A percentile compares a stretch with the other conserved stretches of the same genome.
Evolutionary conservation across 2,329 filamentous ascomycete genomes (phyloP).

Genomic region (Aspergillus costaricaensis): DNA sequence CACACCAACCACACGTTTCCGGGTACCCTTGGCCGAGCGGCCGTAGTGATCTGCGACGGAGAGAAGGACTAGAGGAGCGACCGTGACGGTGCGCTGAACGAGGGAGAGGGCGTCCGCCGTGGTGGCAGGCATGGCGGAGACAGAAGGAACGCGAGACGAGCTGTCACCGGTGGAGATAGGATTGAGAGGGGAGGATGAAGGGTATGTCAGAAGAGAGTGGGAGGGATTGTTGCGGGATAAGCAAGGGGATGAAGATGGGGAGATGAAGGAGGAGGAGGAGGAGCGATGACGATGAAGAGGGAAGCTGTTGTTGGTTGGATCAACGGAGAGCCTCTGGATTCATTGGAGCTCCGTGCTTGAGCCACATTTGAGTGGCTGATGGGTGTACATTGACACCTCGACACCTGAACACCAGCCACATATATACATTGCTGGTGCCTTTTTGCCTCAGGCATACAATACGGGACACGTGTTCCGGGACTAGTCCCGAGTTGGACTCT

Average conservation of each 20-base stretch:
- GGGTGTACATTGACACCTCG: neutral
- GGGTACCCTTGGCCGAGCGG: conserved; percentile 84
- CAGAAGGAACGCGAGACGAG: conserved; percentile 6
- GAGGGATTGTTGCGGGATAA: neutral
- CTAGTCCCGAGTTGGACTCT: neutral
- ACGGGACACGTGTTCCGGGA: neutral
- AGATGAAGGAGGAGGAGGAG: neutral
- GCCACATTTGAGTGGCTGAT: conserved; percentile 14
- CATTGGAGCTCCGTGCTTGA: conserved; percentile 19
- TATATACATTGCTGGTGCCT: neutral
- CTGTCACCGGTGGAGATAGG: neutral
- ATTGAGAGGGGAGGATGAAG: neutral
- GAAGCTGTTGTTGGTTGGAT: conserved; percentile 15
- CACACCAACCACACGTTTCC: conserved; percentile 88
- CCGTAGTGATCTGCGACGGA: conserved; percentile 99
- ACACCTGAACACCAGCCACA: neutral
- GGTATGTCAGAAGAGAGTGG: neutral
- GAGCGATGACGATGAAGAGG: conserved; percentile 2
- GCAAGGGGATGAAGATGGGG: neutral
- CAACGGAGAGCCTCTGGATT: conserved; percentile 14
- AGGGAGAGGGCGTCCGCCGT: conserved; percentile 95
- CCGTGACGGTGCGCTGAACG: conserved; percentile 91
- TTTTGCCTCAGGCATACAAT: neutral
- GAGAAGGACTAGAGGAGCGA: conserved; percentile 95
- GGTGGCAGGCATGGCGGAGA: conserved; percentile 80